Percentiles rank a stretch among this genome's conserved stretches.
Evolutionary conservation across 2,329 filamentous ascomycete species (phyloP).

Genomic region (Neofusicoccum ribis): DNA sequence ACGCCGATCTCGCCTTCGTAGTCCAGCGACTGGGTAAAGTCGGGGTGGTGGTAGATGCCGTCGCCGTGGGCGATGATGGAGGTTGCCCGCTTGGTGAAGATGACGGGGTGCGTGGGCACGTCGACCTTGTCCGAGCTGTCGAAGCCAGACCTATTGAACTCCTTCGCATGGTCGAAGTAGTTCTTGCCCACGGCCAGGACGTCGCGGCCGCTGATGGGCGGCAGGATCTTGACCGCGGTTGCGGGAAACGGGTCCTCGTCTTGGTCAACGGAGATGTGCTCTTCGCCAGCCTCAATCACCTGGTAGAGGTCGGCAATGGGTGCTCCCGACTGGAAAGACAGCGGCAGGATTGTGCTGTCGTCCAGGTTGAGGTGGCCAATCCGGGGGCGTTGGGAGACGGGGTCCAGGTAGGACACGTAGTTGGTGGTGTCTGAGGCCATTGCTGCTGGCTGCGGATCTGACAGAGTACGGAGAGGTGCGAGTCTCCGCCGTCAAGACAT

Average conservation of each 20-base stretch:
- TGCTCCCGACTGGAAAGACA: conserved; percentile 50
- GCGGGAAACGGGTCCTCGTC: conserved; percentile 27
- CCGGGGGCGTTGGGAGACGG: conserved; percentile 23
- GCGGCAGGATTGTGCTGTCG: conserved; percentile 42
- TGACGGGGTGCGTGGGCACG: conserved; percentile 55
- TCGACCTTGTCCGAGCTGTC: conserved; percentile 58
- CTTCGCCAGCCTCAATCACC: conserved; percentile 51
- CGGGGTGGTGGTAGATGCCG: conserved; percentile 47
- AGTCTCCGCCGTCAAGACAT: neutral
- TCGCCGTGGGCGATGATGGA: conserved; percentile 54
- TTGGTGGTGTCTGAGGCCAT: neutral
- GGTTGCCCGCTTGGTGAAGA: conserved; percentile 57
- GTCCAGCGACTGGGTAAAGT: conserved; percentile 53
- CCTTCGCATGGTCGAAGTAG: conserved; percentile 58
- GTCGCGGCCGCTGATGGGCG: conserved; percentile 52
- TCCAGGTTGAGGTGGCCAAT: conserved; percentile 47
- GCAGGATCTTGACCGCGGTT: conserved; percentile 44
- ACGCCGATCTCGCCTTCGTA: conserved; percentile 61
- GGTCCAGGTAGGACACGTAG: neutral
- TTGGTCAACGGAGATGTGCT: conserved; percentile 30
- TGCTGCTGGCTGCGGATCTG: neutral
- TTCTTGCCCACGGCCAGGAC: conserved; percentile 60
- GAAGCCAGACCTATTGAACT: conserved; percentile 58
- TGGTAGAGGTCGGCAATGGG: conserved; percentile 51
- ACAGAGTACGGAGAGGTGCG: neutral